A percentile compares a stretch with the other conserved stretches of the same genome.
Conservation (phyloP, 2,329 filamentous ascomycete genomes). For the Colletotrichum tropicale region DNA sequence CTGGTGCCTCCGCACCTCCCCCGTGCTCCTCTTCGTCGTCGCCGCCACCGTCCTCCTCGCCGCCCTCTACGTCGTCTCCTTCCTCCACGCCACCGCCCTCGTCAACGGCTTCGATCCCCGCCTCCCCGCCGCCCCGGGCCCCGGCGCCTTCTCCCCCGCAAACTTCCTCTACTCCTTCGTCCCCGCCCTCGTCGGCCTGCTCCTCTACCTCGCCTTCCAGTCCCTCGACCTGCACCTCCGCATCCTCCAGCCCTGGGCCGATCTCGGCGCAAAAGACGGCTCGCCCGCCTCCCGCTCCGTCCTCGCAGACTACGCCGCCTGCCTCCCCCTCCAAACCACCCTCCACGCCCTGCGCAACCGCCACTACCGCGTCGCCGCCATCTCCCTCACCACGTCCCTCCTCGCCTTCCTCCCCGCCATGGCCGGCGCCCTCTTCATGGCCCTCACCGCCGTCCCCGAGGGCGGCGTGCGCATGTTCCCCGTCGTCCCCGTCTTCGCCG, state of each 20-base stretch:
- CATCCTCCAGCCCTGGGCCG: conserved; percentile 71
- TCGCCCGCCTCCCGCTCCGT: conserved; percentile 67
- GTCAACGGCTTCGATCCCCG: conserved; percentile 73
- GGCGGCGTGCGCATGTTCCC: conserved; percentile 69
- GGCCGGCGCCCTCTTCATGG: conserved; percentile 75
- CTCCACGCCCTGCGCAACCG: conserved; percentile 62
- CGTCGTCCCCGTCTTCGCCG: conserved; percentile 74
- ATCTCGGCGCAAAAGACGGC: conserved; percentile 62
- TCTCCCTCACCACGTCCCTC: conserved; percentile 63
- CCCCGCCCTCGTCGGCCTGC: conserved; percentile 69
- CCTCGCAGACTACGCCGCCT: conserved; percentile 73
- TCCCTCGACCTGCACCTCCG: conserved; percentile 70
- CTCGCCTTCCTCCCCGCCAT: conserved; percentile 70
- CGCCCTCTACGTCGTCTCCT: conserved; percentile 79
- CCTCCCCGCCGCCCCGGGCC: conserved; percentile 62
- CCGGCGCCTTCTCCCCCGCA: conserved; percentile 77
- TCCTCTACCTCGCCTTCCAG: conserved; percentile 71
- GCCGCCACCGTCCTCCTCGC: conserved; percentile 65
- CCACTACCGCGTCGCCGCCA: conserved; percentile 68
- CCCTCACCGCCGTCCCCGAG: conserved; percentile 55
- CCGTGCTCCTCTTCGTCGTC: conserved; percentile 70
- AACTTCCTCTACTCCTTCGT: conserved; percentile 88
- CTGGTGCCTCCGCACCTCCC: conserved; percentile 73
- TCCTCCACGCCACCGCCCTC: conserved; percentile 71
- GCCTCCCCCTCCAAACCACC: conserved; percentile 65